Evolutionary conservation across 345 rosid species (phyloP), one percentile per base, ranked within the genome.

Genomic region (Isatis tinctoria): DNA sequence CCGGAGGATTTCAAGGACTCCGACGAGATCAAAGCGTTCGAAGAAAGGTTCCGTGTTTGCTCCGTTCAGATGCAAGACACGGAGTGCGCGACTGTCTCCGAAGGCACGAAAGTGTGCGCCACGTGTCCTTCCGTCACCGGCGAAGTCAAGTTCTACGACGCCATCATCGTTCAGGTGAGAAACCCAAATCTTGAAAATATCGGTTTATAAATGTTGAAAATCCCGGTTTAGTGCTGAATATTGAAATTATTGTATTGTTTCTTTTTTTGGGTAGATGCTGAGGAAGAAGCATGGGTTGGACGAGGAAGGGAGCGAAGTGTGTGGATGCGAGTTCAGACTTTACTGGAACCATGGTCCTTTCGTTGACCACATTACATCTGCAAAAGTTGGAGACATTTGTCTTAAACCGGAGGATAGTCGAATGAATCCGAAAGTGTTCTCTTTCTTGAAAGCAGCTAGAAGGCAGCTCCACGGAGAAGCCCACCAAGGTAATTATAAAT

Each of bases 361-460:
- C 11, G 14, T 11, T 8, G 14, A 57, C 11, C 5, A 58, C 3
- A 12, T 49, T n/a, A 77, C 80, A 0, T 39, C 6, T 54, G 76
- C 76, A 4, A 71, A 65, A 64, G 67, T 71, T 49, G 80, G 72
- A 4, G 80, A 77, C 8, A 77, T 77, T 28, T 77, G 72, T 70
- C 75, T 70, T 48, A n/a, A 27, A 30, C 45, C 41, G 0, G 32
- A 70, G 0, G 62, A 77, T 39, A 40, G 28, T 9, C 61, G 66
- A 37, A 20, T 65, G 40, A 65, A 70, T 17, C 80, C 72, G 1
- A 58, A 14, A 28, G 47, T 70, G 11, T 45, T 65, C 2, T n/a
- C 67, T 12, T 77, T 77, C 67, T 77, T 70, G 56, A 58, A 65
- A 48, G 67, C 70, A 70, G 72, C 62, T 58, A 65, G 9, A 48